Conservation (phyloP, 305 asterid species). For the Ilex paraguariensis region DNA sequence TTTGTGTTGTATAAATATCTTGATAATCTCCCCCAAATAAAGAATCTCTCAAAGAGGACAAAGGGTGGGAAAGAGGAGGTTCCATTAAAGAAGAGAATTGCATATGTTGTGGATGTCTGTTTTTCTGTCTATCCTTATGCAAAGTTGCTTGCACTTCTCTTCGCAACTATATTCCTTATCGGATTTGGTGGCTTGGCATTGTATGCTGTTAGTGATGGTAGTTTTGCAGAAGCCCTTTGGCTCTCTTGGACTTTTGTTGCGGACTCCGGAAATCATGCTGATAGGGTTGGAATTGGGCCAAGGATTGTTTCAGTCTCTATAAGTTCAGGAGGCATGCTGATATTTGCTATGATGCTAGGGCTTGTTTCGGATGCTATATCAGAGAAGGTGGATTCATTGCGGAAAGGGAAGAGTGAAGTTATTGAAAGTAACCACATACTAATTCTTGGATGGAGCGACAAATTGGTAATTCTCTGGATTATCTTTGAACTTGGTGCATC, state of each 20-base stretch:
- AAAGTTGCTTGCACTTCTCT: constrained; percentile 93
- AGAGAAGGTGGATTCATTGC: constrained; percentile 91
- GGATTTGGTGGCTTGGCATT: constrained; percentile 94
- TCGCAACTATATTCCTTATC: constrained; percentile 89
- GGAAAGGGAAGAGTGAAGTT: constrained; percentile 99
- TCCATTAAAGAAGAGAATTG: constrained; percentile 84
- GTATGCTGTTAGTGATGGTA: constrained; percentile 87
- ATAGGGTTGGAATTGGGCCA: constrained; percentile 81
- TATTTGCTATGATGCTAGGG: constrained; percentile 99
- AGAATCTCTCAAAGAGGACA: constrained; percentile 39
- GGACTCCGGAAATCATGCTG: constrained; percentile 96
- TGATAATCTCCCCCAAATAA: constrained; percentile 65
- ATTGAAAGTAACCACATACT: constrained; percentile 91
- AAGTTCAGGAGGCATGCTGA: constrained; percentile 97
- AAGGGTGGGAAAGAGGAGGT: constrained; percentile 68
- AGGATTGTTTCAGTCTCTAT: constrained; percentile 91
- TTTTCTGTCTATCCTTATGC: constrained; percentile 96
- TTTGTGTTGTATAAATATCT: constrained; percentile 70
- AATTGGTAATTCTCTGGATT: constrained; percentile 54
- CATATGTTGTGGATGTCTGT: constrained; percentile 88
- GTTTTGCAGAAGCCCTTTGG: constrained; percentile 94
- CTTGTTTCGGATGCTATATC: constrained; percentile 99
- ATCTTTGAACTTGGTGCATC: constrained; percentile 2
- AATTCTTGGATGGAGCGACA: constrained; percentile 99
- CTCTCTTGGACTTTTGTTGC: constrained; percentile 96